Conservation (phyloP, 768 basidiomycete species). For the Holtermanniella nyarrowii region DNA sequence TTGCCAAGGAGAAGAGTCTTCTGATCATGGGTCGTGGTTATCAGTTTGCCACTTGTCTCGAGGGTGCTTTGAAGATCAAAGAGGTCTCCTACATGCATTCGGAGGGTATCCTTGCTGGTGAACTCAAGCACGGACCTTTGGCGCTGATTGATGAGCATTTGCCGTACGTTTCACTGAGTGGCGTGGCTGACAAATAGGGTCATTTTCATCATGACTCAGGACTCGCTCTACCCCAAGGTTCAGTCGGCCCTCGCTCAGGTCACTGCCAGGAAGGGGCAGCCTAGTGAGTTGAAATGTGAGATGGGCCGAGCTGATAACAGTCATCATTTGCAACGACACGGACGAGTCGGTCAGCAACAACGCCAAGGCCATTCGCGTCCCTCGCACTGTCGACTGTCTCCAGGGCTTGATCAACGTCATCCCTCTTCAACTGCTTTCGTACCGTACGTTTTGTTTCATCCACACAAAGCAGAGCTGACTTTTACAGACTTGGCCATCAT, state of each 20-base stretch:
- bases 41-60: conserved; percentile 94
- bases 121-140: conserved; percentile 96
- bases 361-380: conserved; percentile 80
- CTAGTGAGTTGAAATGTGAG: conserved; percentile 31
- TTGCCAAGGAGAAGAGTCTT: conserved; percentile 62
- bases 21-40: conserved; percentile 97
- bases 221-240: conserved; percentile 96
- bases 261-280: conserved; percentile 87
- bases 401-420: conserved; percentile 96
- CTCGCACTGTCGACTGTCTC: conserved; percentile 83
- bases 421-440: conserved; percentile 87
- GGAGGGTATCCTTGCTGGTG: conserved; percentile 79
- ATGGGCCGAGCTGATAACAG: conserved; percentile 47
- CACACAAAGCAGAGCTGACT: not conserved
- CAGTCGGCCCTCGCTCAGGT: conserved; percentile 94
- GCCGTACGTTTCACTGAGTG: conserved; percentile 45
- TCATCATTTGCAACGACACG: conserved; percentile 89
- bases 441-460: conserved; percentile 44
- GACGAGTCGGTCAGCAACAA: conserved; percentile 63
- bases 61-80: conserved; percentile 98
- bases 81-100: conserved; percentile 76
- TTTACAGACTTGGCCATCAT: conserved; percentile 65
- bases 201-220: conserved; percentile 98
- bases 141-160: conserved; percentile 97
- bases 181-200: conserved; percentile 41